Base-by-base conservation (phyloP, 2,329 filamentous ascomycete genomes). In the Ophiostoma piceae region DNA sequence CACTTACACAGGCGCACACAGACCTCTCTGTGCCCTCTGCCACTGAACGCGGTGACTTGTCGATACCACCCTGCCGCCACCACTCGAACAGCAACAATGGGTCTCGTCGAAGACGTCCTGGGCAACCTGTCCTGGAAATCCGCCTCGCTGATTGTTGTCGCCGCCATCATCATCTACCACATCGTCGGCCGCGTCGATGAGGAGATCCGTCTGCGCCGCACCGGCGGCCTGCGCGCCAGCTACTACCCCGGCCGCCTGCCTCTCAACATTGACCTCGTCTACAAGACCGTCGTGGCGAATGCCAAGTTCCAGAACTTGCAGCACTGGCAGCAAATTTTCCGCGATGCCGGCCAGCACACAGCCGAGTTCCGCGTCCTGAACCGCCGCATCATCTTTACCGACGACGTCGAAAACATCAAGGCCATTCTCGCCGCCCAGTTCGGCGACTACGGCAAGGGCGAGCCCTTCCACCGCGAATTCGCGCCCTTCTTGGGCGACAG, bases 391-490 rank as follows among this genome's bases (percentile, higher is more conserved):
- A 78, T 96, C 71, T 84, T 95, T 76, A 97, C 94, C 0, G 86
- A 86, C 5, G 92, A 97, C 74, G 90, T 91, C 0, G 92, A 96
- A 76, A 97, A 97, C 77, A 90, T 96, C 81, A 96, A 97, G 78
- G 92, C 94, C 6, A 84, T 97, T 29, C 83, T 97, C n/a, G 91
- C 93, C 0, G 90, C 90, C 1, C 92, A 97, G 76, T 97, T 97
- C 76, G 80, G 80, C 57, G 91, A 96, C 76, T 97, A 89, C 76
- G 94, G 93, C 75, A 93, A 97, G 77, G 92, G 93, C 7, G 80
- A 87, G 72, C 79, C 82, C 29, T 96, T 96, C 80, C 89, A 94
- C 75, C 74, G 79, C 9, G 89, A 93, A 68, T 96, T 90, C 90
- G 83, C 86, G 70, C 86, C 88, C 16, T 96, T 92, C 73, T 81